Evolutionary conservation across 2,329 filamentous ascomycete species (phyloP).

Genomic region (Fusarium zealandicum): DNA sequence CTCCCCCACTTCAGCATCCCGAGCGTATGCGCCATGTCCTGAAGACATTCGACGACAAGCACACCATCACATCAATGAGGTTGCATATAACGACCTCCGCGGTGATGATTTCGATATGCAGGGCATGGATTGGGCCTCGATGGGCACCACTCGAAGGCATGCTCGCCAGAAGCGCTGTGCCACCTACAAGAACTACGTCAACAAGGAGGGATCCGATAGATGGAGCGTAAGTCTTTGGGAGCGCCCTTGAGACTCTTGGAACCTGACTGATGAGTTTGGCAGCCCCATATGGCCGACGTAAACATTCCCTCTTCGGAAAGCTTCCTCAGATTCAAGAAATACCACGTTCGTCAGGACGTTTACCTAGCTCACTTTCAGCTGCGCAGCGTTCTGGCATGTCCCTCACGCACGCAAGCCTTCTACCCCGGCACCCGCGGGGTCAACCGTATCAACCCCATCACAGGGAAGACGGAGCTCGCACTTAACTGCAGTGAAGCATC

Average conservation of each 20-base stretch:
- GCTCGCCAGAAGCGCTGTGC: conserved; percentile 56
- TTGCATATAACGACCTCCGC: conserved; percentile 56
- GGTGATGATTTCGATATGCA: conserved; percentile 66
- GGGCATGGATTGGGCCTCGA: conserved; percentile 63
- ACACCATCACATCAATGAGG: conserved; percentile 25
- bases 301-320: conserved; percentile 51
- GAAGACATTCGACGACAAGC: conserved; percentile 46
- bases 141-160: conserved; percentile 58
- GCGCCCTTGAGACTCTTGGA: not conserved
- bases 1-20: conserved; percentile 30
- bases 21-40: conserved; percentile 39
- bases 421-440: conserved; percentile 62
- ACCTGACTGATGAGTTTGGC: conserved; percentile 12
- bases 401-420: conserved; percentile 62
- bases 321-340: conserved; percentile 66
- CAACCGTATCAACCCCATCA: conserved; percentile 60
- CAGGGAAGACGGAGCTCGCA: conserved; percentile 53
- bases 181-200: conserved; percentile 67
- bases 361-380: conserved; percentile 71
- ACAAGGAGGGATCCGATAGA: conserved; percentile 55
- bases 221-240: conserved; percentile 54
- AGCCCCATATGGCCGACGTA: conserved; percentile 33
- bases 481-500: conserved; percentile 53
- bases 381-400: conserved; percentile 66
- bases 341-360: conserved; percentile 62